Evolutionary conservation across 495 filamentous ascomycete species (phyloP).

Genomic region (Aspergillus steynii): DNA sequence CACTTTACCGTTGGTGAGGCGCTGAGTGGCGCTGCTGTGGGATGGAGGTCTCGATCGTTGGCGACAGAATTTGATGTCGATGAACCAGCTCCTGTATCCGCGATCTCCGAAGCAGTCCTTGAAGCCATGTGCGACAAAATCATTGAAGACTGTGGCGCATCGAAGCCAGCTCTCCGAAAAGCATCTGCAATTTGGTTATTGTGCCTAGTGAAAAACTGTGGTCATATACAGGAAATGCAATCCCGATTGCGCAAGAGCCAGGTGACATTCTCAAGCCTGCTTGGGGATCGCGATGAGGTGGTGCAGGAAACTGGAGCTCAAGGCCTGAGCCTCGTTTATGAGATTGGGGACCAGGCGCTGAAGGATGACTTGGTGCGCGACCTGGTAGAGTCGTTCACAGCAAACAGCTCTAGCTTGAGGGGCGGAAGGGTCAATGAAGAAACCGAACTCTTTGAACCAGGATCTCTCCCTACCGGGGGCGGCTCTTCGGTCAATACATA

Average conservation of each 20-base stretch:
- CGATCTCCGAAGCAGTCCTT: slow-evolving; percentile 50
- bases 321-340: slow-evolving; percentile 86
- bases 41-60: slow-evolving; percentile 73
- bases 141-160: slow-evolving; percentile 69
- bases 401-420: slow-evolving; percentile 63
- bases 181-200: slow-evolving; percentile 92
- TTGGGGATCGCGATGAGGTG: slow-evolving; percentile 85
- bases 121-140: slow-evolving; percentile 62
- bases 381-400: slow-evolving; percentile 85
- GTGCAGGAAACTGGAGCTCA: slow-evolving; percentile 94
- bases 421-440: slow-evolving; percentile 78
- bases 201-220: slow-evolving; percentile 89
- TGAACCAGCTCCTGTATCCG: slow-evolving; percentile 40
- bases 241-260: slow-evolving; percentile 74
- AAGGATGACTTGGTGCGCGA: slow-evolving; percentile 83
- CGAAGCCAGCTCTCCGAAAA: slow-evolving; percentile 84
- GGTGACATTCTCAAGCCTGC: slow-evolving; percentile 80
- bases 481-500: slow-evolving; percentile 89
- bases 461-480: slow-evolving; percentile 86
- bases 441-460: slow-evolving; percentile 92
- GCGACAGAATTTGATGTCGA: slow-evolving; percentile 63
- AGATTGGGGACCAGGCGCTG: slow-evolving; percentile 78
- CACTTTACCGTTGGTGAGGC: slow-evolving; percentile 91
- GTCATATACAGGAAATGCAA: slow-evolving; percentile 69
- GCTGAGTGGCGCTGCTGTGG: slow-evolving; percentile 68